These are phyloP conservation scores for Pleurotus sapidus DNA, from an alignment of 768 basidiomycete species.

Conservation along the genomic window DNA sequence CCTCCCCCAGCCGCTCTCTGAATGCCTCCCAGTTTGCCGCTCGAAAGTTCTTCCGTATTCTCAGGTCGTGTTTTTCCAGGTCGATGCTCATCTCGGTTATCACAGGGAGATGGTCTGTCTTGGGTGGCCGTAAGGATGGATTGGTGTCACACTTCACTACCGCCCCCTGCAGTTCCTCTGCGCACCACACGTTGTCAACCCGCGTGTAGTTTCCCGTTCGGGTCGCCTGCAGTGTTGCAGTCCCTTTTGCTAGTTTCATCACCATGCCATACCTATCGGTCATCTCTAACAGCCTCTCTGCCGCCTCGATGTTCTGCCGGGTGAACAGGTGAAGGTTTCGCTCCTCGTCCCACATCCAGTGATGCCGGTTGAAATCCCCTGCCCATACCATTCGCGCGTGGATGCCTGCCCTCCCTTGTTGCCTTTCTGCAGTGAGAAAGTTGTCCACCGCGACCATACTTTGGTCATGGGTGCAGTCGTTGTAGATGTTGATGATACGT, in stretches of 20 bases:
- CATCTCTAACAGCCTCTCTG: constrained; percentile 11
- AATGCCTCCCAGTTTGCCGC: constrained; percentile 21
- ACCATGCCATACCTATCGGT: constrained; percentile 18
- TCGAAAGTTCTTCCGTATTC: constrained; percentile 16
- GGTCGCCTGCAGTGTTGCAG: constrained; percentile 20
- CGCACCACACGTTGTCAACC: constrained; percentile 32
- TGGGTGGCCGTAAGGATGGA: constrained; percentile 8
- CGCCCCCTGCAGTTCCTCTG: constrained; percentile 4
- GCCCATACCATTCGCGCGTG: constrained; percentile 15
- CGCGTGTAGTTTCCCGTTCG: constrained; percentile 24
- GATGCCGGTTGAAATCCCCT: constrained; percentile 39
- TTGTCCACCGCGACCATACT: constrained; percentile 5
- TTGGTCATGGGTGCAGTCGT: constrained; percentile 16
- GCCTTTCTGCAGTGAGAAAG: background rate
- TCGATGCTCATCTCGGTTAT: constrained; percentile 18
- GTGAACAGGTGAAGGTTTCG: constrained; percentile 26
- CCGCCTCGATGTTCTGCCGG: background rate
- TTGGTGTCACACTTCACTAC: constrained; percentile 21
- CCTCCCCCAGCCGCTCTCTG: constrained; percentile 1
- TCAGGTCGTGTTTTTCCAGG: background rate
- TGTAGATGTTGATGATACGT: constrained; percentile 29
- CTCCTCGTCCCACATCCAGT: constrained; percentile 34
- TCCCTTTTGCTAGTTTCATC: constrained; percentile 23
- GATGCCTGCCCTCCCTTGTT: too few relatives aligned
- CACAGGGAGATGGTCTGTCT: constrained; percentile 33